Evolutionary conservation across 306 rosid genomes (phyloP).

Genomic region (Purshia tridentata): DNA sequence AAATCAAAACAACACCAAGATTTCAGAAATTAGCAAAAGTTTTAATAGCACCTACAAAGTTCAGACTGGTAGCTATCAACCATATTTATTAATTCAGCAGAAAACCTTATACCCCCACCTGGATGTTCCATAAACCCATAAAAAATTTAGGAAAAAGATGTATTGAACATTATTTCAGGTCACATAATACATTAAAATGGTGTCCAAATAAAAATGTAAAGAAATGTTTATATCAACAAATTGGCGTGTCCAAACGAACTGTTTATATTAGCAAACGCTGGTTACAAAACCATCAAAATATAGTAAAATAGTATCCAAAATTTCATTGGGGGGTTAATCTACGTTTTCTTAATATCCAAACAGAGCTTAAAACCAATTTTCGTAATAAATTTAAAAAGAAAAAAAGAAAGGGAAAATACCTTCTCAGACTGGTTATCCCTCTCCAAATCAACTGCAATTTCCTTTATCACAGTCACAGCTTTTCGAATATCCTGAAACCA

Average conservation of each 20-base stretch:
- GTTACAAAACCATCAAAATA: no score
- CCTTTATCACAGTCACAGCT: conserved; percentile 57
- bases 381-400: neutral
- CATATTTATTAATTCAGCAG: neutral
- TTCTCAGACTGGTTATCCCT: conserved; percentile 47
- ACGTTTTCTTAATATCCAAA: neutral
- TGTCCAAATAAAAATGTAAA: no score
- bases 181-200: no score
- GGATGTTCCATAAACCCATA: neutral
- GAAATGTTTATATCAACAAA: no score
- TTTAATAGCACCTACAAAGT: neutral
- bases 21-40: neutral
- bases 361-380: conserved; percentile 1
- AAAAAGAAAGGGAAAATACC: conserved; percentile 37
- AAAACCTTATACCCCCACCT: neutral
- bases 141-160: neutral
- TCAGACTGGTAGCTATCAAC: neutral
- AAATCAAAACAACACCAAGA: neutral
- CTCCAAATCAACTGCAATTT: conserved; percentile 77
- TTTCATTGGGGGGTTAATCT: neutral
- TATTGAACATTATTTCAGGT: neutral
- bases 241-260: no score
- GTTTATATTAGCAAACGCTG: no score
- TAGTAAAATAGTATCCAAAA: neutral
- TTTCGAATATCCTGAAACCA: conserved; percentile 61